Base-by-base conservation (phyloP, 176 grass and related monocot genomes). In the Leersia perrieri region DNA sequence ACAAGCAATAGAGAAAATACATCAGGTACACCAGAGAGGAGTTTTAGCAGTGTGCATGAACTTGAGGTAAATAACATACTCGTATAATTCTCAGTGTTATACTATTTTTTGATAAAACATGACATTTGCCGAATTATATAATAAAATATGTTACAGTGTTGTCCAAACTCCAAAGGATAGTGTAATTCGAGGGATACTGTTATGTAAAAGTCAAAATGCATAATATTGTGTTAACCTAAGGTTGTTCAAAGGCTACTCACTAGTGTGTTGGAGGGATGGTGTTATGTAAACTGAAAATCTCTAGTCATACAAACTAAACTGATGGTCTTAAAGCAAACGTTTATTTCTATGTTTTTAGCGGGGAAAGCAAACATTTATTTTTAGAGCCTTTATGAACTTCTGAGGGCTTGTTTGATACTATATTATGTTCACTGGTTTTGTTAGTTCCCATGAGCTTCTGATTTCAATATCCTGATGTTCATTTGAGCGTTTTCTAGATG, bases 51-150 rank as follows among this genome's bases (percentile, higher is more conserved):
- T 63, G 70, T 58, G 45, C 73, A 78, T 92, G 74, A 81, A 66
- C 75, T 55, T 39, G 85, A 88, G 94, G 94, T 97, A 88, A 85
- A 34, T 82, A 80, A 72, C 28, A 80, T 22, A 83, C 41, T 67
- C 10, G 31, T 74, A 29, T 44, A 79, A 30, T 83, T 74, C 45
- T 44, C 23, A 42, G 30, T 60, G 47, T 55, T 73, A 68, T 38
- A 3, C 66, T 35, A 60, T 18, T 66, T 77, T 23, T 72, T 1
- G 42, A 34, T 65, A 23, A n/a, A 77, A 5, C 12, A 55, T 77
- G 57, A 5, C 11, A 40, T 40, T 0, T 0, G 10, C 44, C 66
- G 42, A 74, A 74, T 6, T 33, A 68, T 73, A 34, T 63, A 25
- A 34, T 63, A 25, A 64, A 80, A 72, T 6, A 16, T 39, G 26